These are phyloP conservation scores for Blepharisma stoltei DNA, from an alignment of 73 alveolate species.

Conservation along the genomic window DNA sequence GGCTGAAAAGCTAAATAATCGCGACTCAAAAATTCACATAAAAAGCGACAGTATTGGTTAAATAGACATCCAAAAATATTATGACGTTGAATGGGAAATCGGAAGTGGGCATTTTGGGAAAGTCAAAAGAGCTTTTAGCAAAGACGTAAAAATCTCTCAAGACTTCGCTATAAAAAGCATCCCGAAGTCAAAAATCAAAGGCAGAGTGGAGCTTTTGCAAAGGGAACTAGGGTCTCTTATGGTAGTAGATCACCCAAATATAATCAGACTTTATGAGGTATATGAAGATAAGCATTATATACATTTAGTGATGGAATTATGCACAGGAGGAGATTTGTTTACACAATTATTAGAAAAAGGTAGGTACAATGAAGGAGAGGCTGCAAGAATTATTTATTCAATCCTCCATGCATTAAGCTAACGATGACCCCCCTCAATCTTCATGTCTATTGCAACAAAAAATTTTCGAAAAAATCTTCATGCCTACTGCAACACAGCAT, in stretches of 20 bases:
- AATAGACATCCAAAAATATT: slow-evolving; percentile 26
- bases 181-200: background rate
- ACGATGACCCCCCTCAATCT: too few relatives aligned
- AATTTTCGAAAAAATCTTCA: too few relatives aligned
- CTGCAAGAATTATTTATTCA: slow-evolving; percentile 50
- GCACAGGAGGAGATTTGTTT: slow-evolving; percentile 53
- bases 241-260: slow-evolving; percentile 71
- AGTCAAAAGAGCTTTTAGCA: slow-evolving; percentile 11
- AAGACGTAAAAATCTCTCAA: background rate
- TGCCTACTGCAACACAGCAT: too few relatives aligned
- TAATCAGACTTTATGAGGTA: slow-evolving; percentile 69
- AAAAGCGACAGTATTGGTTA: background rate
- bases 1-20: background rate
- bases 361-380: background rate
- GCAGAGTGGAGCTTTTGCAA: background rate
- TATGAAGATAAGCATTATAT: slow-evolving; percentile 59
- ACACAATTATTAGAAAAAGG: slow-evolving; percentile 27
- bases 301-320: slow-evolving; percentile 62
- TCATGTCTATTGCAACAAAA: too few relatives aligned
- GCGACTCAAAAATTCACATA: background rate
- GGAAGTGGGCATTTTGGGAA: slow-evolving; percentile 34
- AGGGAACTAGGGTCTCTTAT: slow-evolving; percentile 8
- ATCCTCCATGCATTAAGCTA: slow-evolving; percentile 60
- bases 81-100: slow-evolving; percentile 24
- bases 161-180: slow-evolving; percentile 4